phyloP scores from a whole-genome alignment of 2,329 filamentous ascomycete species.

The Diaporthe vaccinii region DNA sequence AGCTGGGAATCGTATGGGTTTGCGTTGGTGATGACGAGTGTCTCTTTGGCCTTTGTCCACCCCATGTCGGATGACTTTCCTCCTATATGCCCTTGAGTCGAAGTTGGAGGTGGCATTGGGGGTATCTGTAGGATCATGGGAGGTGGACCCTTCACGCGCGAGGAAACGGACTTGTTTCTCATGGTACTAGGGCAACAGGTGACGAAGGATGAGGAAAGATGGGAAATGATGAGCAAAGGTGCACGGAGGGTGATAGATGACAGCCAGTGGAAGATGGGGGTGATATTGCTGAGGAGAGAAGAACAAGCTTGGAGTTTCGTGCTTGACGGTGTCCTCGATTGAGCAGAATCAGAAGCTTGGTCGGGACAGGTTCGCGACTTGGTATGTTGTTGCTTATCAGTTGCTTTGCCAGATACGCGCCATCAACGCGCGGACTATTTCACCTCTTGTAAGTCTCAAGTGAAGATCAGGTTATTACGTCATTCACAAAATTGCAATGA shows the following conservation, averaged over 20 bases:
- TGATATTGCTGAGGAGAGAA: not conserved
- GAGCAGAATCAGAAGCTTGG: not conserved
- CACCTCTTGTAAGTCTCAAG: not conserved
- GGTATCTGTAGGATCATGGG: not conserved
- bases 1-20: not conserved
- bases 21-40: not conserved
- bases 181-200: not conserved
- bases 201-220: not conserved
- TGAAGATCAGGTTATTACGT: not conserved
- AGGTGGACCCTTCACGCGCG: not conserved
- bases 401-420: not conserved
- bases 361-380: not conserved
- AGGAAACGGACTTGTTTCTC: not conserved
- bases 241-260: not conserved
- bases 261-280: not conserved
- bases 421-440: not conserved
- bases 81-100: not conserved
- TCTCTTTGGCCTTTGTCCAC: not conserved
- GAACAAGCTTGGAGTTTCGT: not conserved
- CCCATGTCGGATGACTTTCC: not conserved
- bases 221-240: not conserved
- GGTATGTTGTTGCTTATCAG: not conserved
- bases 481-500: not conserved
- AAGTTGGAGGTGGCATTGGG: too few relatives aligned
- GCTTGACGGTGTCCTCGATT: not conserved